Evolutionary conservation across 345 rosid genomes (phyloP).

Genomic region (Arabidopsis arenosa): DNA sequence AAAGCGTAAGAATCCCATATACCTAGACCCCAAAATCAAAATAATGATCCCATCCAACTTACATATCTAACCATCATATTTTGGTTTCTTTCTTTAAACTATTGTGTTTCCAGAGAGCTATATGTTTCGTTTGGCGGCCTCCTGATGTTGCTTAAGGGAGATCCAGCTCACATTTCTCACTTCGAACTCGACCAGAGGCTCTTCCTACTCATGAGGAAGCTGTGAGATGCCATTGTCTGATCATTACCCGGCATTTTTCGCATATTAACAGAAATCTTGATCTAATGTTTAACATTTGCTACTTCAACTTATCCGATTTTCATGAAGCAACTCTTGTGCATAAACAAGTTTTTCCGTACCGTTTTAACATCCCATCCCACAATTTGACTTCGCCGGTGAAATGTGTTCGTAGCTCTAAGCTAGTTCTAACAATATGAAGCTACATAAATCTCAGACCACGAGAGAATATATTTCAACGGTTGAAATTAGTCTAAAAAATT

Average conservation of each 20-base stretch:
- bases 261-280: not conserved
- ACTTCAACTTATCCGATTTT: not conserved
- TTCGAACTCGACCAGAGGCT: conserved; percentile 87
- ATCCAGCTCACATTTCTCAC: conserved; percentile 66
- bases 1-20: conserved; percentile 63
- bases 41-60: not conserved
- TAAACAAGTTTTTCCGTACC: not conserved
- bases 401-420: conserved; percentile 7
- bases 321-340: conserved; percentile 7
- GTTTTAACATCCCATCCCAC: not conserved
- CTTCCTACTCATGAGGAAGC: conserved; percentile 80
- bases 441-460: not conserved
- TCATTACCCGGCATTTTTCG: not conserved
- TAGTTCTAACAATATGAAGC: not conserved
- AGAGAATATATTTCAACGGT: not conserved
- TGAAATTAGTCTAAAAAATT: not conserved
- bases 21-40: not conserved
- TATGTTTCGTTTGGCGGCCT: conserved; percentile 87
- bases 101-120: conserved; percentile 59
- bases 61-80: not conserved
- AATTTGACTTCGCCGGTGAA: not conserved
- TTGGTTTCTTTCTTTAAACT: conserved; percentile 1
- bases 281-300: not conserved
- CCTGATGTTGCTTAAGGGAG: conserved; percentile 81
- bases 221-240: conserved; percentile 41